Conservation (phyloP, 2,329 filamentous ascomycete genomes). For the Fusarium drepaniforme region DNA sequence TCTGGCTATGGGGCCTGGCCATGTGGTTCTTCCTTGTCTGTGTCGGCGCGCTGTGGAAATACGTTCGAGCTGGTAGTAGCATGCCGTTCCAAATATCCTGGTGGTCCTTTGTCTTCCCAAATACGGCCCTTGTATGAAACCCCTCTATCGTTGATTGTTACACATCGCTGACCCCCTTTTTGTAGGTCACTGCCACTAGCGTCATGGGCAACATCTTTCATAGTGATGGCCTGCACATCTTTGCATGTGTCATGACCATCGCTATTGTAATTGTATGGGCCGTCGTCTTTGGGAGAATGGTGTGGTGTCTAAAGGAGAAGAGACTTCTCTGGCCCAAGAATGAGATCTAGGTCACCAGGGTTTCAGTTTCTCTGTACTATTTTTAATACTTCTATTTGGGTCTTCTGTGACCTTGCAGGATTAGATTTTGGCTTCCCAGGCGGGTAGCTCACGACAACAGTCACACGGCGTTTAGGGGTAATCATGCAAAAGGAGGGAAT, state of each 20-base stretch:
- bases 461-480: background rate
- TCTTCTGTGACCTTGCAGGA: background rate
- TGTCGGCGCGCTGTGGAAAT: conserved; percentile 80
- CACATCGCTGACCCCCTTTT: background rate
- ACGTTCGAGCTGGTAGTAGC: conserved; percentile 65
- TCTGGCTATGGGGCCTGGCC: conserved; percentile 88
- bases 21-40: conserved; percentile 88
- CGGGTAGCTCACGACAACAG: background rate
- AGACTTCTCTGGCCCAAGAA: conserved; percentile 85
- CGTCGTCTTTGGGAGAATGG: conserved; percentile 77
- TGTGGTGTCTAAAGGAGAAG: conserved; percentile 72
- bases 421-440: background rate
- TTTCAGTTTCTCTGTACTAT: background rate
- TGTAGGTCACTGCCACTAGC: conserved; percentile 75
- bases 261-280: conserved; percentile 76
- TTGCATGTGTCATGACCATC: conserved; percentile 77
- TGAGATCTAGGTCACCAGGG: conserved; percentile 9
- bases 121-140: conserved; percentile 72
- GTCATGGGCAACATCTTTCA: conserved; percentile 74
- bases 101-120: conserved; percentile 87
- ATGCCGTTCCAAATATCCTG: conserved; percentile 88
- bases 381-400: background rate
- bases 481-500: background rate
- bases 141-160: background rate
- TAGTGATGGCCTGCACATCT: conserved; percentile 70